phyloP scores from a whole-genome alignment of 495 filamentous ascomycete genomes.

The Poronia punctata region DNA sequence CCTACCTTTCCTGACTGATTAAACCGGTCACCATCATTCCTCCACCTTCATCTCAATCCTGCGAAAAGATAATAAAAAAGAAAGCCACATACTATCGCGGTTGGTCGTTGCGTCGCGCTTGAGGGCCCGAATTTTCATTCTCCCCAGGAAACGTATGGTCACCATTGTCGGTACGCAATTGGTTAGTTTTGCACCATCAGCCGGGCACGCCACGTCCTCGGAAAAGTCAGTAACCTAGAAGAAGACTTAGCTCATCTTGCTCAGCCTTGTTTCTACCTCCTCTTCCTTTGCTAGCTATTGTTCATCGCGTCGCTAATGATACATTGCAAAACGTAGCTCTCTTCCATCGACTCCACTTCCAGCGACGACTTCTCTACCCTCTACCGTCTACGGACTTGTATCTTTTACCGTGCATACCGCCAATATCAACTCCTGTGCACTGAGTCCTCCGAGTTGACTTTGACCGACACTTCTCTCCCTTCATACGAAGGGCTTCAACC shows the following conservation, averaged over 20 bases:
- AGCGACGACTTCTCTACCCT: background rate
- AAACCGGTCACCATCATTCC: constrained; percentile 7
- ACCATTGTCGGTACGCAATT: constrained; percentile 26
- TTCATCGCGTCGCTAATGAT: background rate
- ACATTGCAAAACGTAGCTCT: background rate
- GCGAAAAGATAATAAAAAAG: constrained; percentile 5
- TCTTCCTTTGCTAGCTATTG: background rate
- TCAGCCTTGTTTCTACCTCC: background rate
- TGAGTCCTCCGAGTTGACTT: constrained; percentile 22
- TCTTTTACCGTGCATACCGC: constrained; percentile 1
- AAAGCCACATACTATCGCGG: constrained; percentile 9
- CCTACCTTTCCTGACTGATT: constrained; percentile 4
- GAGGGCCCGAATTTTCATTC: constrained; percentile 14
- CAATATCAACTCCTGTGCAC: constrained; percentile 6
- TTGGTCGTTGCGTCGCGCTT: constrained; percentile 10
- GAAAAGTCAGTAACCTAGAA: constrained; percentile 8
- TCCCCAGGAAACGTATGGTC: constrained; percentile 11
- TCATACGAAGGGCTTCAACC: constrained; percentile 40
- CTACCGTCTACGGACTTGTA: constrained; percentile 14
- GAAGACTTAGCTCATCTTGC: constrained; percentile 6
- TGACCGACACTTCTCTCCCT: constrained; percentile 30
- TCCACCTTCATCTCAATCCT: constrained; percentile 10
- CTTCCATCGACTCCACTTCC: constrained; percentile 1
- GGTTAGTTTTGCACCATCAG: constrained; percentile 10
- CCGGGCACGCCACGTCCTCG: constrained; percentile 12